These are phyloP conservation scores for Fusarium chaquense DNA, from an alignment of 2,329 filamentous ascomycete genomes.

Conservation along the genomic window DNA sequence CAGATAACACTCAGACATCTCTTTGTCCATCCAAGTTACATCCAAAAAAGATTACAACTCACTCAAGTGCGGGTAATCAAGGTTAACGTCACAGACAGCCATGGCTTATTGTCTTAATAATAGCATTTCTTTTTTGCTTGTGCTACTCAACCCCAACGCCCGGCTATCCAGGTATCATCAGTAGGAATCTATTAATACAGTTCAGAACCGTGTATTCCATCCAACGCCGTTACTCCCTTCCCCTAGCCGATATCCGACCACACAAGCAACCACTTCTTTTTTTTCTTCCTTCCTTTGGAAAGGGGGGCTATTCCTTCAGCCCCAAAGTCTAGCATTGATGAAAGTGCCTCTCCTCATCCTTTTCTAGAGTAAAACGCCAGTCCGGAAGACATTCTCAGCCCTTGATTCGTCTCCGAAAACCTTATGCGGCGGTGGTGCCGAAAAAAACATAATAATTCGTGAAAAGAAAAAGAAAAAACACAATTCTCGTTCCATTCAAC, in stretches of 20 bases:
- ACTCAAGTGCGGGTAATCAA: not conserved
- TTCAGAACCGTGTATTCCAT: slow-evolving; percentile 29
- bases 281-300: not conserved
- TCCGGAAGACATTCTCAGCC: slow-evolving; percentile 65
- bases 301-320: not conserved
- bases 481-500: slow-evolving; percentile 23
- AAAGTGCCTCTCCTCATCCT: slow-evolving; percentile 2
- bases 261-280: not conserved
- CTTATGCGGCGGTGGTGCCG: slow-evolving; percentile 43
- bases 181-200: slow-evolving; percentile 39
- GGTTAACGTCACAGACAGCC: not conserved
- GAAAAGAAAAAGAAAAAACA: slow-evolving; percentile 18
- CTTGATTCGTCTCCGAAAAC: slow-evolving; percentile 63
- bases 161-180: slow-evolving; percentile 38
- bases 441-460: slow-evolving; percentile 46
- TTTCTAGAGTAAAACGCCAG: slow-evolving; percentile 43
- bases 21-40: not conserved
- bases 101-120: not conserved
- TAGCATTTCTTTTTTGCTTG: slow-evolving; percentile 10
- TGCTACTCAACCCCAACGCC: slow-evolving; percentile 30
- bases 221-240: slow-evolving; percentile 12
- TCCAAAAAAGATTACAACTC: not conserved
- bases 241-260: not conserved
- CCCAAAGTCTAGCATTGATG: slow-evolving; percentile 15
- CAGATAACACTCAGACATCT: not conserved